Base-by-base conservation (phyloP, 768 basidiomycete genomes). In the Lyophyllum shimeji region DNA sequence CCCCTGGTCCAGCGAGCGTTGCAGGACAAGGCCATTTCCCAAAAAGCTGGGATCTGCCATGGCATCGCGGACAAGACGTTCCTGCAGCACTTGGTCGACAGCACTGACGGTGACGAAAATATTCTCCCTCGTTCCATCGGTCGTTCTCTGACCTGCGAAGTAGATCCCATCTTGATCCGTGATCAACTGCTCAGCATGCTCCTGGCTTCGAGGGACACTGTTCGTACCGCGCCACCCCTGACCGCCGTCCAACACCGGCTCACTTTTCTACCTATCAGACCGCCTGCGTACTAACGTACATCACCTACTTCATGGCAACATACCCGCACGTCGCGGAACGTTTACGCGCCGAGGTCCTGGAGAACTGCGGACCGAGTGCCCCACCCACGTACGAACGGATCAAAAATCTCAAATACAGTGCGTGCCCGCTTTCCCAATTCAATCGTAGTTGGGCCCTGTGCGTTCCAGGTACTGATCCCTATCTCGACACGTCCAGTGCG, bases 161-260 rank as follows among this genome's bases (percentile, higher is more conserved):
- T 62, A 92, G 90, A 92, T 65, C 71, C 71, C 11, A 74, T 81
- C 7, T 67, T 84, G 42, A 88, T 94, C 52, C 83, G 87, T 20
- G 89, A 93, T 70, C 87, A 93, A 59, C 69, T 93, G 12, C 76
- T 93, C 46, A 93, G 83, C 64, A 83, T 92, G 67, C 73, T 94
- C 1, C 73, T 93, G 11, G 91, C 91, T 5, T 81, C 88, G 21
- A 72, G 91, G 52, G 91, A 94, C 70, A 92, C 91, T 33, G 88
- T 87, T 42, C 46, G 82, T 74, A 51, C 15, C 25, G 9, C 40
- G 7, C 25, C 24, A 33, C 17, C 23, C 13, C 49, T 29, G 29
- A 29, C 4, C 29, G 9, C 29, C 9, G 29, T 29, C 9, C 9
- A 29, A 29, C 29, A 9, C 29, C 29, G 29, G 46, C 52, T 45